Base-by-base conservation (phyloP, 495 filamentous ascomycete genomes). In the Clohesyomyces aquaticus region DNA sequence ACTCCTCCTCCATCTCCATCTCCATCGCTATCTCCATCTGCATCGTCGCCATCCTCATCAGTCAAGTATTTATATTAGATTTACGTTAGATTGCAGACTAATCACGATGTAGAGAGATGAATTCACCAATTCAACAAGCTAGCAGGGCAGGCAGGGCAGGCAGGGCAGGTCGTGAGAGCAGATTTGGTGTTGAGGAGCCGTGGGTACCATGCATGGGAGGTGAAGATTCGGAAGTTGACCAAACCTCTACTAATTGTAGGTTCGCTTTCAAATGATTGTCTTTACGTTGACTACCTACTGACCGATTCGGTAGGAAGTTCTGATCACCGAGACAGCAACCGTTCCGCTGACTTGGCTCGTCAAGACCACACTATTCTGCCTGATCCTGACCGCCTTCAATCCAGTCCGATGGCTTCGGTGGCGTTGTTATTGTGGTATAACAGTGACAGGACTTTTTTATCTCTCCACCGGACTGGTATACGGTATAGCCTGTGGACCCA, bases 171-270 rank as follows among this genome's bases (percentile, higher is more conserved):
- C n/a, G n/a, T n/a, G n/a, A n/a, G n/a, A n/a, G n/a, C n/a, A n/a
- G n/a, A n/a, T n/a, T n/a, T n/a, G n/a, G n/a, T n/a, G n/a, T n/a
- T n/a, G n/a, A n/a, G n/a, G n/a, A n/a, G n/a, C n/a, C n/a, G n/a
- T 28, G 55, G 55, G 2, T 60, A 60, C 29, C 57, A 60, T 52
- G 57, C 57, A 4, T 60, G 41, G 35, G 57, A 60, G 18, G 21
- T 60, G 18, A 50, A 26, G 18, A 50, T 60, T 47, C 14, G 29
- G 25, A 18, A 60, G 3, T 25, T 60, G n/a, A 60, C 57, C 8
- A 52, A 60, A 22, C 46, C 57, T 3, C 22, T 60, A 2, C 29
- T 60, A 3, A 22, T 42, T 27, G 57, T 60, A 21, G 11, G 56
- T 26, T 8, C 43, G 12, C 11, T n/a, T 6, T 16, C 4, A 46